phyloP scores from a whole-genome alignment of 2,329 filamentous ascomycete species.

The Tolypocladium nubicola region DNA sequence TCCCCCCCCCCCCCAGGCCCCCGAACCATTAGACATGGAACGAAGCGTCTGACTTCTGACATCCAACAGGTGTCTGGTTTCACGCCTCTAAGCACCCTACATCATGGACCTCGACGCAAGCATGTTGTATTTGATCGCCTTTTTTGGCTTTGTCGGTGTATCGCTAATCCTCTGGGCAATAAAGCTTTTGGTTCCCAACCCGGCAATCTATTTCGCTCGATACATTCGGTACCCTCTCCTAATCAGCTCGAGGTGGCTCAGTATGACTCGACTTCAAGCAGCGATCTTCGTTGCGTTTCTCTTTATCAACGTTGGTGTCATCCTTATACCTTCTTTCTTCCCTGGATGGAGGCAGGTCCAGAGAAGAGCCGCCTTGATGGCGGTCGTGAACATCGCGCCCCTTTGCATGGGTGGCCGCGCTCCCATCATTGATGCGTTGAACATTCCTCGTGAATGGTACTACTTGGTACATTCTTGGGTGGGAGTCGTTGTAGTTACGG shows the following conservation, averaged over 20 bases:
- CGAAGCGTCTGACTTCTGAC: no score
- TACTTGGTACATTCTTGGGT: not conserved
- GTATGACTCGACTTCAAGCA: not conserved
- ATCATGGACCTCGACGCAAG: conserved; percentile 1
- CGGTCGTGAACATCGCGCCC: conserved; percentile 2
- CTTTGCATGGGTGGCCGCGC: conserved; percentile 2
- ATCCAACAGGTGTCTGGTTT: no score
- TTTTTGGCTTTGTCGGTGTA: conserved; percentile 2
- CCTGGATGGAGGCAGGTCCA: not conserved
- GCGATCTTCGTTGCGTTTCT: not conserved
- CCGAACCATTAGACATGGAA: no score
- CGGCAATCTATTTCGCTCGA: conserved; percentile 1
- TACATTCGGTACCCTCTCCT: conserved; percentile 2
- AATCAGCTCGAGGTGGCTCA: not conserved
- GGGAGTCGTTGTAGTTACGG: not conserved
- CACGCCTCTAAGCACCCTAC: no score
- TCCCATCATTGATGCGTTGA: conserved; percentile 2
- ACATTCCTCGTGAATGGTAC: conserved; percentile 3
- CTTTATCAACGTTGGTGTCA: not conserved
- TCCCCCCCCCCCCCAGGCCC: no score
- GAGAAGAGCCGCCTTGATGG: conserved; percentile 1
- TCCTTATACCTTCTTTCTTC: conserved; percentile 2
- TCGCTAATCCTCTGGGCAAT: conserved; percentile 1
- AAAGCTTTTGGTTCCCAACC: conserved; percentile 1
- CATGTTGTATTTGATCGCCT: conserved; percentile 3